Base-by-base conservation (phyloP, 2,329 filamentous ascomycete species). In the Pezicula radicicola region DNA sequence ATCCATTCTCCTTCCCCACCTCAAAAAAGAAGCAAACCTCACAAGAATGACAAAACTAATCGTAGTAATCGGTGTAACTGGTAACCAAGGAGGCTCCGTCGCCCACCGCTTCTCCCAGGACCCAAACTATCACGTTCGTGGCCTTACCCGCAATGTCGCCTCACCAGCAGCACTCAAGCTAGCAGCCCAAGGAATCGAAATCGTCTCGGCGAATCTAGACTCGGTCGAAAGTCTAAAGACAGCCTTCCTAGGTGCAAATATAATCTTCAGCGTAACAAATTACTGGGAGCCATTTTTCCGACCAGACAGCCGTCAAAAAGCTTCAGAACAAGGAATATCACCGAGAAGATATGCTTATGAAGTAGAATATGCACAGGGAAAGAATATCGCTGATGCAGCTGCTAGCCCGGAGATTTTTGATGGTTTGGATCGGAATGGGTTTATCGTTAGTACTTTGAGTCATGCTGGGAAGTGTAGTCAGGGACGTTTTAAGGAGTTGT, bases 231-330 rank as follows among this genome's bases (percentile, higher is more conserved):
- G 64, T 4, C 68, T 79, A 10, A 55, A 64, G 25, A 13, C 58
- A 0, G 75, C 72, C 0, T 78, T 79, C 50, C 36, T 56, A 2
- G 74, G 72, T 7, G 77, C 77, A 16, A 72, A 75, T 52, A 61
- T 73, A 51, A 79, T 83, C 53, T 83, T 82, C 65, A 70, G 71
- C 54, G 75, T 80, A 46, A 83, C 79, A 0, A 73, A 83, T 55
- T 83, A 78, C 65, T 83, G 75, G 76, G 72, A 77, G 49, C 70
- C 74, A 3, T 78, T 78, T 60, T 72, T 73, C 60, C 67, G 72
- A 3, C 68, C 72, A 0, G 72, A 75, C 54, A 72, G 68, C 53
- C 71, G 73, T 12, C 60, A 65, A 19, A 66, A 67, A 47, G 75
- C 72, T 3, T 52, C 60, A 4, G 66, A 69, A 30, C 58, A 64